phyloP scores from a whole-genome alignment of 2,329 filamentous ascomycete species.

The Fusarium sacchari region DNA sequence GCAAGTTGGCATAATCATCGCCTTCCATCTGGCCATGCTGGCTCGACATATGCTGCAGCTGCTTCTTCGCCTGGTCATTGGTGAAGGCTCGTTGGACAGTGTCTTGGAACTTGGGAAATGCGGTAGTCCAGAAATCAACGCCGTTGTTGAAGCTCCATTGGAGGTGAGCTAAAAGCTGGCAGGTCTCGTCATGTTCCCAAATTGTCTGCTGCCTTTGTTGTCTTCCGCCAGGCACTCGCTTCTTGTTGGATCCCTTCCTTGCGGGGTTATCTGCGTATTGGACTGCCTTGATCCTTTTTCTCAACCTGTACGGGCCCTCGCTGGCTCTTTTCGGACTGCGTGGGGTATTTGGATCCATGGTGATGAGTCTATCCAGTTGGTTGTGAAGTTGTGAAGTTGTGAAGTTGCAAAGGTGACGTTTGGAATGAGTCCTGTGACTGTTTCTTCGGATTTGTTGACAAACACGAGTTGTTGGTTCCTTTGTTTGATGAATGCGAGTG shows the following conservation, averaged over 20 bases:
- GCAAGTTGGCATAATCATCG: accelerated
- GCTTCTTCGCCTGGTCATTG: accelerated
- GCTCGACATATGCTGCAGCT: not conserved
- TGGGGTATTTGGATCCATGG: not conserved
- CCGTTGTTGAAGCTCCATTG: not conserved
- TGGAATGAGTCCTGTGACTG: no score
- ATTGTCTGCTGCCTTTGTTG: accelerated
- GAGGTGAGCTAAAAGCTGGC: not conserved
- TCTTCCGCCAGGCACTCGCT: accelerated
- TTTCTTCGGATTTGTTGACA: no score
- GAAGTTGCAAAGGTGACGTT: no score
- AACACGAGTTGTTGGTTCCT: no score
- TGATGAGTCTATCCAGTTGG: no score
- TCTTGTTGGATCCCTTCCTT: accelerated
- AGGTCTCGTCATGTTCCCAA: not conserved
- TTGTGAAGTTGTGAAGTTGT: no score
- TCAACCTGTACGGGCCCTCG: not conserved
- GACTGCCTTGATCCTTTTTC: not conserved
- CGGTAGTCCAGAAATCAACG: accelerated
- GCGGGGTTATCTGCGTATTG: not conserved
- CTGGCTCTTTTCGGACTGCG: not conserved
- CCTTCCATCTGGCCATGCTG: not conserved
- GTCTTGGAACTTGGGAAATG: not conserved
- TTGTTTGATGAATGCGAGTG: no score
- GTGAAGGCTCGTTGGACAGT: not conserved